Evolutionary conservation across 805 yeast genomes (phyloP).

Genomic region (Starmerella cellae): DNA sequence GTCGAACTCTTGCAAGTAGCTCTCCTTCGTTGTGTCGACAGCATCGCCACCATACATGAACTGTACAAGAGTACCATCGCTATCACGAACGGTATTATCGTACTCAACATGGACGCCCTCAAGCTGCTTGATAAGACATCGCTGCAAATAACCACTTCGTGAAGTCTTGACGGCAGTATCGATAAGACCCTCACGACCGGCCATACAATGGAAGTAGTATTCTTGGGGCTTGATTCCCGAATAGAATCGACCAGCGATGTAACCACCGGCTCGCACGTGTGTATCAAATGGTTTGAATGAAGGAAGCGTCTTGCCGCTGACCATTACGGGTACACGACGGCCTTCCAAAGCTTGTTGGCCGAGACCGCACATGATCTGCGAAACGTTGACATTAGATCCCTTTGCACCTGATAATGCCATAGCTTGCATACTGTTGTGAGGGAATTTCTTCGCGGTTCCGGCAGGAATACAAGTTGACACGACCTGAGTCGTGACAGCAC

Average conservation of each 20-base stretch:
- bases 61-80: conserved; percentile 86
- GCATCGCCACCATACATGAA: conserved; percentile 97
- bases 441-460: conserved; percentile 92
- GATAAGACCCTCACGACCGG: conserved; percentile 98
- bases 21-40: conserved; percentile 84
- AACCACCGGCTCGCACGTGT: conserved; percentile 97
- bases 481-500: conserved; percentile 84
- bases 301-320: conserved; percentile 92
- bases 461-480: conserved; percentile 89
- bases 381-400: conserved; percentile 95
- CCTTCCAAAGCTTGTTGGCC: conserved; percentile 99
- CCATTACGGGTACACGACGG: conserved; percentile 98
- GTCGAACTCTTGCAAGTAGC: conserved; percentile 82
- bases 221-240: conserved; percentile 98
- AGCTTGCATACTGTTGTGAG: conserved; percentile 92
- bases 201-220: conserved; percentile 99
- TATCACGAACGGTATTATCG: conserved; percentile 90
- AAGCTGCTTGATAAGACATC: conserved; percentile 94
- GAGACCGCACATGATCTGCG: conserved; percentile 97
- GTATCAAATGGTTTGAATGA: conserved; percentile 95
- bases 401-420: conserved; percentile 99
- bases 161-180: conserved; percentile 99
- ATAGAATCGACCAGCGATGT: conserved; percentile 90
- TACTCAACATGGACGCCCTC: conserved; percentile 93
- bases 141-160: conserved; percentile 93